Percentiles rank a stretch among this genome's conserved stretches.
Evolutionary conservation across 2,329 filamentous ascomycete species (phyloP).

Genomic region (Domatiomyces catenatus): DNA sequence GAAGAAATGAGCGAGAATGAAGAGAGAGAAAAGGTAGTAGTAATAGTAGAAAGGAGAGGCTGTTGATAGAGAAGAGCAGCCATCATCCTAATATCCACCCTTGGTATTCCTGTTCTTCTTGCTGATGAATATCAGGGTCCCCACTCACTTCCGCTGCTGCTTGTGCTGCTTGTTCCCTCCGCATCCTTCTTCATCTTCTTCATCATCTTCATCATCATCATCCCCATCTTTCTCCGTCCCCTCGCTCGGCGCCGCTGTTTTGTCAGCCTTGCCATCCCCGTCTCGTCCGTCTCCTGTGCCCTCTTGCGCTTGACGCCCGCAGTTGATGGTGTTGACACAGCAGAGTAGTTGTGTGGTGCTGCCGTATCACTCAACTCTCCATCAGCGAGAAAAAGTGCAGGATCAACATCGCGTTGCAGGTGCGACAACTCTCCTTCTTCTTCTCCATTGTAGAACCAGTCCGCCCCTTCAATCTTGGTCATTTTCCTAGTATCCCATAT

Average conservation of each 20-base stretch:
- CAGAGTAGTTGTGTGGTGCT: neutral
- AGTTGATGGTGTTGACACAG: neutral
- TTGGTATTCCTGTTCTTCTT: no score
- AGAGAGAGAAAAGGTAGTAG: no score
- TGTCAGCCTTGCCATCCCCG: neutral
- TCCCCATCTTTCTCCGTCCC: neutral
- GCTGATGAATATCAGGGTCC: no score
- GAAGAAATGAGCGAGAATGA: neutral
- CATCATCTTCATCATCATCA: neutral
- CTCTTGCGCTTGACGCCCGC: neutral
- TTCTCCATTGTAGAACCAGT: conserved; percentile 12
- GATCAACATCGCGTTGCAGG: neutral
- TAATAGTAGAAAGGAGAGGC: no score
- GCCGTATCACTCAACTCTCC: neutral
- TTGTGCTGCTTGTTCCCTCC: no score
- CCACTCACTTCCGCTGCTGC: no score
- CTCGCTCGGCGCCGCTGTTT: neutral
- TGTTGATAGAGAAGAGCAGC: no score
- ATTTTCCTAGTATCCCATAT: conserved; percentile 11
- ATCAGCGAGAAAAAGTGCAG: neutral
- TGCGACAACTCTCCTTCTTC: neutral
- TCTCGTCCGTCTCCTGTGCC: neutral
- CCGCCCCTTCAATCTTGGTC: conserved; percentile 2
- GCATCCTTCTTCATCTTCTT: no score
- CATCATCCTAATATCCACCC: no score